These are phyloP conservation scores for Delphinella strobiligena DNA, from an alignment of 2,329 filamentous ascomycete species.

Conservation along the genomic window DNA sequence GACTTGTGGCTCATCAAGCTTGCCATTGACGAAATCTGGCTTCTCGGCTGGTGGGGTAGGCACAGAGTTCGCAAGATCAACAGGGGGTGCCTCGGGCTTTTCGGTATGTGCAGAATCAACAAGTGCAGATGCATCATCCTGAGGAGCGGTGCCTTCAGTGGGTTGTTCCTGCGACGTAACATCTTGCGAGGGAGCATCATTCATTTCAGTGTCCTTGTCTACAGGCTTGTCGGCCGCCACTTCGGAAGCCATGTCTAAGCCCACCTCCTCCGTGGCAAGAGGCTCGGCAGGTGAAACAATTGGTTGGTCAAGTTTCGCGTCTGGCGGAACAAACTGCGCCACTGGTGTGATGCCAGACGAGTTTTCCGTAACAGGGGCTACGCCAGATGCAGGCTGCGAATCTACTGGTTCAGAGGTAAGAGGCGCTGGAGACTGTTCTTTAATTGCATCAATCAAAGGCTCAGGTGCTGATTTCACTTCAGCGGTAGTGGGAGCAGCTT, in stretches of 20 bases:
- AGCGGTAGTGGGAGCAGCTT: conserved; percentile 14
- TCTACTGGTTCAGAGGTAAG: conserved; percentile 7
- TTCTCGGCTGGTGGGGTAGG: background rate
- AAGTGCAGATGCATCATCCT: background rate
- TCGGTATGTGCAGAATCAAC: background rate
- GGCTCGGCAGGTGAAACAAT: conserved; percentile 31
- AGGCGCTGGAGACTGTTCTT: conserved; percentile 3
- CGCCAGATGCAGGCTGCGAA: conserved; percentile 3
- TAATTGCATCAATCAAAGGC: conserved; percentile 3
- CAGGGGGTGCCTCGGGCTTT: background rate
- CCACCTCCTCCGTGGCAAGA: conserved; percentile 17
- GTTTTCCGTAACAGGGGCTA: conserved; percentile 28
- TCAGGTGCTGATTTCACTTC: background rate
- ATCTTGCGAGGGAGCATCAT: conserved; percentile 9
- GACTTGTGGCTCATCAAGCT: background rate
- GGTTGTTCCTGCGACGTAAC: too few relatives aligned
- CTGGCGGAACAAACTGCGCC: conserved; percentile 30
- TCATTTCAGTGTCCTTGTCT: conserved; percentile 6
- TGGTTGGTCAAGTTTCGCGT: conserved; percentile 28
- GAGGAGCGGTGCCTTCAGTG: background rate
- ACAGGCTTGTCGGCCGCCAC: too few relatives aligned
- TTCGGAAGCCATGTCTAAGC: too few relatives aligned
- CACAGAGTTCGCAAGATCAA: background rate
- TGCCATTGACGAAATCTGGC: background rate
- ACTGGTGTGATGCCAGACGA: conserved; percentile 31